Conservation (phyloP, 345 rosid species). For the thale cress (Arabidopsis thaliana) region DNA sequence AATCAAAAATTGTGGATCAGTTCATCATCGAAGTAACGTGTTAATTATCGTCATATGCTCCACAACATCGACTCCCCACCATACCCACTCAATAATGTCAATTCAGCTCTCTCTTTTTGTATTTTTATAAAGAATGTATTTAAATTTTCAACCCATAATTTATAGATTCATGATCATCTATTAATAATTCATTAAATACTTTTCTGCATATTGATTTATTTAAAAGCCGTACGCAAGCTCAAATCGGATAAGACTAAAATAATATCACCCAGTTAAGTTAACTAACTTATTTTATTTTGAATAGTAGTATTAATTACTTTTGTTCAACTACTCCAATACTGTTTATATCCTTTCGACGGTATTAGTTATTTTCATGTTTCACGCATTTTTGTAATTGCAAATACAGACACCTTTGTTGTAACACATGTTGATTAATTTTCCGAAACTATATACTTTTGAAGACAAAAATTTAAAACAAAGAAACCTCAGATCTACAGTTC, state of each 20-base stretch:
- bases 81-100: conserved; percentile 36
- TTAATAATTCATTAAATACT: background rate
- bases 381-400: background rate
- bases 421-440: background rate
- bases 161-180: background rate
- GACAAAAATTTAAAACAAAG: background rate
- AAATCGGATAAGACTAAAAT: conserved; percentile 3
- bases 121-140: background rate
- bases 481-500: conserved; percentile 5
- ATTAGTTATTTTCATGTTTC: background rate
- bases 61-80: conserved; percentile 36
- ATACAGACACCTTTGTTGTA: background rate
- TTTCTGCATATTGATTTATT: background rate
- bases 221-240: background rate
- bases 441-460: background rate
- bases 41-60: conserved; percentile 21
- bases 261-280: background rate
- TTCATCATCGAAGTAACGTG: conserved; percentile 33
- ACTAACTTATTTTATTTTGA: background rate
- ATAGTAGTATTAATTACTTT: background rate
- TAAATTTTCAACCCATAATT: conserved; percentile 27
- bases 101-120: conserved; percentile 9
- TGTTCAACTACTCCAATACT: background rate
- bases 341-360: background rate
- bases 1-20: conserved; percentile 15